Evolutionary conservation across 2,329 filamentous ascomycete genomes (phyloP).

Genomic region (Colletotrichum tropicicola): DNA sequence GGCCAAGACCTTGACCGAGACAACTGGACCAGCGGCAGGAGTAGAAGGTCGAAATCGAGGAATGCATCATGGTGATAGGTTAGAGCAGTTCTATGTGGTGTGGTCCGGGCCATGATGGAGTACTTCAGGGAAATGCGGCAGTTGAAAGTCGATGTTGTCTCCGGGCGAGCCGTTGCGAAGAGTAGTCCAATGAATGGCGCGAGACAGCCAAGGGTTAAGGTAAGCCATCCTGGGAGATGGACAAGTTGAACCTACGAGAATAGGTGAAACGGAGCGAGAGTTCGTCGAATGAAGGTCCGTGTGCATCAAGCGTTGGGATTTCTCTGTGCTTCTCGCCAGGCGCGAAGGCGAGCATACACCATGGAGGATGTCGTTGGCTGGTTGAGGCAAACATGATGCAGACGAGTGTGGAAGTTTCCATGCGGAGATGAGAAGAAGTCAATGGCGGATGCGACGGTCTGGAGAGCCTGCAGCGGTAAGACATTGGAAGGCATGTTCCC

Average conservation of each 20-base stretch:
- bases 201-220: background rate
- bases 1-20: background rate
- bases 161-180: slow-evolving; percentile 21
- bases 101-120: background rate
- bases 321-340: slow-evolving; percentile 23
- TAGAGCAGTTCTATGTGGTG: background rate
- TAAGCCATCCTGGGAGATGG: background rate
- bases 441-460: background rate
- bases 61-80: background rate
- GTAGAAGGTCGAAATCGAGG: background rate
- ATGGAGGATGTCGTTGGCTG: slow-evolving; percentile 4
- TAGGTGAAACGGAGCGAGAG: slow-evolving; percentile 24
- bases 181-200: background rate
- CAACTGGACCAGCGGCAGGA: background rate
- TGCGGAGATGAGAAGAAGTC: slow-evolving; percentile 1
- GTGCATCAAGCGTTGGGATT: slow-evolving; percentile 17
- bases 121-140: background rate
- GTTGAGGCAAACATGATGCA: slow-evolving; percentile 18
- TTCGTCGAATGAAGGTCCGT: slow-evolving; percentile 21
- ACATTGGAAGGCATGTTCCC: background rate
- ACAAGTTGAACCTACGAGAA: background rate
- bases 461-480: background rate
- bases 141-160: background rate
- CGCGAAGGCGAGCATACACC: background rate
- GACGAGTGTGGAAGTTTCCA: slow-evolving; percentile 3